These are phyloP conservation scores for Erysiphe neolycopersici DNA, from an alignment of 2,329 filamentous ascomycete genomes.

Conservation along the genomic window DNA sequence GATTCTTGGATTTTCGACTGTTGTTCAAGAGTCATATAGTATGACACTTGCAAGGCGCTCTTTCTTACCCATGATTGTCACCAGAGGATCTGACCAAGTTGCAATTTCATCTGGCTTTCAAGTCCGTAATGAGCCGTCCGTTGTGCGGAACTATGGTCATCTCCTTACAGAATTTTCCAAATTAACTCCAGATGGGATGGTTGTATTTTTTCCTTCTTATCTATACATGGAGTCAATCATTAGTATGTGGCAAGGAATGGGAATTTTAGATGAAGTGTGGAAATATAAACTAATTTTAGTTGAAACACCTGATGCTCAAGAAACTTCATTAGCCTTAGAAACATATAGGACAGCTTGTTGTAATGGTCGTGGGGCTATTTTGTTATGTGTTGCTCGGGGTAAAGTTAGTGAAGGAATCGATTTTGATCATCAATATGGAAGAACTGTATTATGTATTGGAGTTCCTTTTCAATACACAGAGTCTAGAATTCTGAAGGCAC, in stretches of 20 bases:
- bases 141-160: slow-evolving; percentile 92
- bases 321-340: slow-evolving; percentile 83
- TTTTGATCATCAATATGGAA: slow-evolving; percentile 96
- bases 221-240: slow-evolving; percentile 99
- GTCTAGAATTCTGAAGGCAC: slow-evolving; percentile 82
- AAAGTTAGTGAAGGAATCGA: slow-evolving; percentile 97
- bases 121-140: slow-evolving; percentile 80
- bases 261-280: slow-evolving; percentile 91
- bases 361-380: slow-evolving; percentile 78
- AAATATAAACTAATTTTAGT: slow-evolving; percentile 97
- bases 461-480: slow-evolving; percentile 98
- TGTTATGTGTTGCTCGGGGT: slow-evolving; percentile 84
- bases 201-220: slow-evolving; percentile 98
- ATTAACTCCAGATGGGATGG: slow-evolving; percentile 85
- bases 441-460: slow-evolving; percentile 85
- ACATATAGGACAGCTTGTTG: slow-evolving; percentile 95
- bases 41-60: slow-evolving; percentile 88
- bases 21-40: slow-evolving; percentile 87
- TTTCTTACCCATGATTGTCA: slow-evolving; percentile 97
- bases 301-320: slow-evolving; percentile 90
- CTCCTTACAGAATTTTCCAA: slow-evolving; percentile 86
- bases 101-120: slow-evolving; percentile 84
- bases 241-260: slow-evolving; percentile 98
- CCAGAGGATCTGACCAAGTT: slow-evolving; percentile 78
- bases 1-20: slow-evolving; percentile 81